Base-by-base conservation (phyloP, 192 early-diverging fungal species). In the Bifiguratus adelaidae region DNA sequence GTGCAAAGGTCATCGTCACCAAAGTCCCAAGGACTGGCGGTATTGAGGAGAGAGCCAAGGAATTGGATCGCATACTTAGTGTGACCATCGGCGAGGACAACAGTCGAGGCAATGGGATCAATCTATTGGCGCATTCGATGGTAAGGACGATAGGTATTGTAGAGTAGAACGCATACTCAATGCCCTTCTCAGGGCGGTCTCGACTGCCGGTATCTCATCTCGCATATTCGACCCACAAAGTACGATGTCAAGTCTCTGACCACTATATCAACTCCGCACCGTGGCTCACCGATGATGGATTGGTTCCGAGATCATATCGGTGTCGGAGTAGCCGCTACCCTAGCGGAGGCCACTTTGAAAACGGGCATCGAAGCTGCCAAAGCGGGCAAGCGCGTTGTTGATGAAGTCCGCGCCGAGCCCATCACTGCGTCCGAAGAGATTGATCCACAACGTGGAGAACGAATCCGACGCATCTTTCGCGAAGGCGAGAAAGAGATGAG, bases 81-180 rank as follows among this genome's bases (percentile, higher is more conserved):
- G 52, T 48, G 3, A 71, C 68, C 13, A 59, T 63, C 40, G 43
- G 63, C 9, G 79, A 71, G 8, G 66, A 70, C 47, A 46, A 67
- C 18, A n/a, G n/a, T n/a, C n/a, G n/a, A n/a, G 32, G 32, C 9
- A 33, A 33, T 8, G 32, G n/a, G 8, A 71, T 97, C 53, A 93
- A 97, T 60, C 80, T 97, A 46, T 46, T 97, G 1, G 93, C 86
- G 2, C 91, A 97, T 58, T 96, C 90, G 21, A 93, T 96, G 88
- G 81, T 84, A 66, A 33, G 48, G 28, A 9, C 30, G 36, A 9
- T 13, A 13, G 11, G 32, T 7, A 44, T 29, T 41, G 19, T 32
- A 13, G 29, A 23, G 18, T 23, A 6, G 42, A 29, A 15, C 18
- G 34, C n/a, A 40, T 26, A 8, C 8, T 8, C 9, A 33, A 33